These are phyloP conservation scores for Aspergillus glaucus DNA, from an alignment of 2,329 filamentous ascomycete genomes.

Conservation along the genomic window DNA sequence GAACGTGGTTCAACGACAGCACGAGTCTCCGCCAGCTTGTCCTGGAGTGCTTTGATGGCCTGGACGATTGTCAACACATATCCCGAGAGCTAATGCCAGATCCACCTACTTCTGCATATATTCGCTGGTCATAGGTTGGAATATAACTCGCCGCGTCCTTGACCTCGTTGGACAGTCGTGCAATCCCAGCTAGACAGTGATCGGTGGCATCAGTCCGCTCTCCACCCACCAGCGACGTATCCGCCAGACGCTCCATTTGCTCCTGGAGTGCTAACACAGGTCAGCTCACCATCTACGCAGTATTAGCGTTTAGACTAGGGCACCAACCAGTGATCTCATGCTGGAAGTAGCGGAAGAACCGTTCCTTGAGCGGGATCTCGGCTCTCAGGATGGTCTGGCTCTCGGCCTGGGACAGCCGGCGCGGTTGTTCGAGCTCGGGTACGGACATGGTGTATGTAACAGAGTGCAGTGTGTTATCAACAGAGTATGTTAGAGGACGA, in stretches of 20 bases:
- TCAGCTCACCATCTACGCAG: slow-evolving; percentile 10
- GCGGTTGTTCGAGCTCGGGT: slow-evolving; percentile 19
- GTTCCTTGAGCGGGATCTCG: slow-evolving; percentile 57
- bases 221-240: slow-evolving; percentile 57
- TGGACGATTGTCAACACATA: slow-evolving; percentile 31
- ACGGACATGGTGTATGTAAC: slow-evolving; percentile 23
- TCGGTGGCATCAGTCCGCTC: slow-evolving; percentile 78
- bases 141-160: slow-evolving; percentile 76
- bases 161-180: slow-evolving; percentile 73
- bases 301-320: neutral
- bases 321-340: slow-evolving; percentile 62
- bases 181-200: slow-evolving; percentile 71
- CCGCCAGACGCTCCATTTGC: slow-evolving; percentile 63
- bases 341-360: slow-evolving; percentile 80
- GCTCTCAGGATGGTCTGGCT: slow-evolving; percentile 29
- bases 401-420: slow-evolving; percentile 26
- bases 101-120: slow-evolving; percentile 65
- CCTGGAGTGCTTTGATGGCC: slow-evolving; percentile 73
- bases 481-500: neutral
- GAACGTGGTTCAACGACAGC: slow-evolving; percentile 64
- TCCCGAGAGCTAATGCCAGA: neutral
- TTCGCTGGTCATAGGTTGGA: slow-evolving; percentile 82
- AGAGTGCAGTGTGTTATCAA: neutral
- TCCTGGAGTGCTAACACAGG: slow-evolving; percentile 61
- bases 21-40: slow-evolving; percentile 67